Evolutionary conservation across 768 basidiomycete genomes (phyloP).

Genomic region (Porphyrellus cyaneotinctus): DNA sequence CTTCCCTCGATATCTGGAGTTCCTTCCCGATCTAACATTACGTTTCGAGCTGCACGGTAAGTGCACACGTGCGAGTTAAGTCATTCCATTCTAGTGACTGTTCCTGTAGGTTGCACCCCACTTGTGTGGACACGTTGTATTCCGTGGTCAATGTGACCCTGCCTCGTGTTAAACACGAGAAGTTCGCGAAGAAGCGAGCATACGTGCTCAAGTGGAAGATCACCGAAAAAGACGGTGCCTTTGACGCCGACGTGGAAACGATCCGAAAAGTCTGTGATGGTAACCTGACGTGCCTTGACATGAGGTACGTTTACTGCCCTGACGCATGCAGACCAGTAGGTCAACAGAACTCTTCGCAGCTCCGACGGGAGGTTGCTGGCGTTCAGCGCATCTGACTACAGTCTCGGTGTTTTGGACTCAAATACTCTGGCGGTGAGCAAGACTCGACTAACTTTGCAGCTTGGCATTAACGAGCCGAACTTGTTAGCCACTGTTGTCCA

Average conservation of each 20-base stretch:
- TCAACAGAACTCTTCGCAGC: conserved; percentile 38
- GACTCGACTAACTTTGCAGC: neutral
- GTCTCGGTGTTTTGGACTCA: conserved; percentile 80
- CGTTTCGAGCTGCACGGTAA: conserved; percentile 64
- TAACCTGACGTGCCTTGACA: conserved; percentile 81
- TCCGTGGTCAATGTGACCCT: conserved; percentile 68
- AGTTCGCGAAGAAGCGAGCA: conserved; percentile 52
- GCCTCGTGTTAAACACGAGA: conserved; percentile 52
- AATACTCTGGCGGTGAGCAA: conserved; percentile 65
- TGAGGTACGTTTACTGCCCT: conserved; percentile 54
- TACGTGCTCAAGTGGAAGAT: conserved; percentile 74
- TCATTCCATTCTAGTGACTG: conserved; percentile 5
- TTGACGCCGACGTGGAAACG: conserved; percentile 48
- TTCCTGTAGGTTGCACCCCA: conserved; percentile 52
- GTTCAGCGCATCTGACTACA: conserved; percentile 83
- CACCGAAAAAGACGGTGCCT: conserved; percentile 58
- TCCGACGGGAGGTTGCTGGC: conserved; percentile 78
- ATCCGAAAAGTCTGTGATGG: conserved; percentile 72
- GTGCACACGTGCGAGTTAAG: conserved; percentile 4
- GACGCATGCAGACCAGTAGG: conserved; percentile 2
- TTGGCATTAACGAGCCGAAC: conserved; percentile 1
- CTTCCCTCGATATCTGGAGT: conserved; percentile 48
- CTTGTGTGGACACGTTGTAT: conserved; percentile 51
- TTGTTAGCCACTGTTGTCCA: conserved; percentile 76
- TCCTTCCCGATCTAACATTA: conserved; percentile 38